These are phyloP conservation scores for Neospora caninum DNA, from an alignment of 169 alveolate genomes.

Conservation along the genomic window DNA sequence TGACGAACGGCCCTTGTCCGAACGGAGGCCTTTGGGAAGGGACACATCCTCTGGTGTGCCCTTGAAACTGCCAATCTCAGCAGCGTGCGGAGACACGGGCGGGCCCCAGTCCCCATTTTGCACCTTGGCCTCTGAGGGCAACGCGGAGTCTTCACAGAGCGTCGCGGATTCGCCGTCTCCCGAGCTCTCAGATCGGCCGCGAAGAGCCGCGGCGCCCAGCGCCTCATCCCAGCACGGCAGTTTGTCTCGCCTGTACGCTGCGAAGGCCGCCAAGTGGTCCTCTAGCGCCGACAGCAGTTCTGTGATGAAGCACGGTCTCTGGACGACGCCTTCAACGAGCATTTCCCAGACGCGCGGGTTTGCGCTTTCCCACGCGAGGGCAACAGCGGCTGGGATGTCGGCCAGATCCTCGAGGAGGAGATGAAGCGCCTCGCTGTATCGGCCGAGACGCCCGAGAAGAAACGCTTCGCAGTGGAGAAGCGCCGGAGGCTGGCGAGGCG, in stretches of 20 bases:
- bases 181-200: not conserved
- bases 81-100: no score
- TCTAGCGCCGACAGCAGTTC: slow-evolving; percentile 39
- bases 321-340: not conserved
- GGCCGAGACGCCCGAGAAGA: slow-evolving; percentile 22
- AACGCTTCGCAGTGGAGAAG: slow-evolving; percentile 24
- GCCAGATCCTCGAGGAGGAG: slow-evolving; percentile 11
- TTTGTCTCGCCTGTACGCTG: not conserved
- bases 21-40: no score
- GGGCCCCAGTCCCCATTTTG: no score
- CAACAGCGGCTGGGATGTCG: slow-evolving; percentile 36
- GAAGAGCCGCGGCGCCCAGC: not conserved
- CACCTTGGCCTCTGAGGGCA: no score
- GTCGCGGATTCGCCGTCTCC: not conserved
- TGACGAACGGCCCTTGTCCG: no score
- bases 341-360: slow-evolving; percentile 35
- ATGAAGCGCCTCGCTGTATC: slow-evolving; percentile 12
- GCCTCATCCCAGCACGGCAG: not conserved
- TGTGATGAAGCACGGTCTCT: not conserved
- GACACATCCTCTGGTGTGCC: no score
- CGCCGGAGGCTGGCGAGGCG: slow-evolving; percentile 18
- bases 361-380: not conserved
- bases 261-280: not conserved
- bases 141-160: no score
- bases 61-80: no score